Evolutionary conservation across 2,329 filamentous ascomycete genomes (phyloP), one percentile per base, ranked within the genome.

Genomic region (Penicillium crustosum): DNA sequence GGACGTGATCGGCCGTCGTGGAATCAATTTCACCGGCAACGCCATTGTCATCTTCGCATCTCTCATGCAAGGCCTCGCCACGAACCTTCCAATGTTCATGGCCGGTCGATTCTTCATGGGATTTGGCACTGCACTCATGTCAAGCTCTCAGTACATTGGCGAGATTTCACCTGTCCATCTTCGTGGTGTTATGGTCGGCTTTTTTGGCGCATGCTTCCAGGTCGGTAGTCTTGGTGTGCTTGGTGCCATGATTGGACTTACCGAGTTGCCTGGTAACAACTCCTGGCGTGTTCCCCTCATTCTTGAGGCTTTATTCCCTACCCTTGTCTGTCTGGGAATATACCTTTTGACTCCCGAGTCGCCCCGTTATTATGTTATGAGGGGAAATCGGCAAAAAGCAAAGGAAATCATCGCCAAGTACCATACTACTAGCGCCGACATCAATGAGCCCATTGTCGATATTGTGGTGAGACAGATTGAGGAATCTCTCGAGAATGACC

Each of bases 1-100:
- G 60, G 82, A 83, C 67, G 73, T 81, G 8, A 78, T 83, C 61
- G 81, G 82, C 44, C 77, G 81, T 54, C 78, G 81, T 58, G 79
- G 79, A 6, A 73, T 80, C 66, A 80, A 79, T 60, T 81, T 81
- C 49, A 48, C 74, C 10, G 80, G 80, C 4, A 81, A 80, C 49
- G 58, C 68, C 23, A 70, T 81, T 44, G 77, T 80, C n/a, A 69
- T 81, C 31, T 61, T 76, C n/a, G 76, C 78, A 6, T 75, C 77
- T 4, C 65, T 79, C 13, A 62, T 79, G 57, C 77, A 80, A 58
- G 68, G 66, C 15, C 66, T 62, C 36, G 60, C 68, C 2, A 53
- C 42, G 8, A 69, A 65, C 19, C 50, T 75, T 13, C 48, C 63
- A 1, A 70, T 72, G 60, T 75, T 77, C 49, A 74, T 76, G 72